A percentile compares a stretch with the other conserved stretches of the same genome.
Conservation (phyloP, 352 stramenopile genomes). For the Globisporangium heterothallicum region DNA sequence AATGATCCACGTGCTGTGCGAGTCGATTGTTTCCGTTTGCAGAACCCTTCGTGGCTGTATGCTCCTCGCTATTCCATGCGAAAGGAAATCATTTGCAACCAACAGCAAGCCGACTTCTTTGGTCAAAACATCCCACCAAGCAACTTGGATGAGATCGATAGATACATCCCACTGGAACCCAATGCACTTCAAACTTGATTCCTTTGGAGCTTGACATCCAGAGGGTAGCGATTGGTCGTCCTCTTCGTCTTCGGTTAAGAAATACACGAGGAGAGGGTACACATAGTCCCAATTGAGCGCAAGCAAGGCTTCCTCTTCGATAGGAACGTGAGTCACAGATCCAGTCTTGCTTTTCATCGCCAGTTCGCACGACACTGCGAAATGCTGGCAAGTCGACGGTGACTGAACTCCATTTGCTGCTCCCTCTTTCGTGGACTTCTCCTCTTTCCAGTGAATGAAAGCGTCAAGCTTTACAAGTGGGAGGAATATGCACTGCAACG, state of each 20-base stretch:
- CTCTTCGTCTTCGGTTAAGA: conserved; percentile 39
- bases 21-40: background rate
- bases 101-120: conserved; percentile 50
- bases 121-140: conserved; percentile 59
- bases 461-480: conserved; percentile 23
- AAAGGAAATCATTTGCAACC: conserved; percentile 46
- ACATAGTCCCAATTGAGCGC: conserved; percentile 69
- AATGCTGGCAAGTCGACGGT: conserved; percentile 10
- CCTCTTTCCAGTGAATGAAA: conserved; percentile 23
- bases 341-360: conserved; percentile 24
- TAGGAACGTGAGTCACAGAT: conserved; percentile 30
- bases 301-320: conserved; percentile 37
- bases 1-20: conserved; percentile 25
- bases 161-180: conserved; percentile 67
- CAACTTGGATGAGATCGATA: conserved; percentile 45
- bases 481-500: conserved; percentile 19
- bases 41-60: background rate
- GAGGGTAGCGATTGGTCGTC: background rate
- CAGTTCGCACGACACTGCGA: conserved; percentile 51
- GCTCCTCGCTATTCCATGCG: conserved; percentile 34
- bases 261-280: conserved; percentile 50
- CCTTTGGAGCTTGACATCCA: conserved; percentile 1
- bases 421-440: background rate
- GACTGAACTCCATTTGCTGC: background rate
- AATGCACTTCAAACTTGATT: conserved; percentile 22